Evolutionary conservation across 2,329 filamentous ascomycete species (phyloP).

Genomic region (Phyllosticta paracitricarpa): DNA sequence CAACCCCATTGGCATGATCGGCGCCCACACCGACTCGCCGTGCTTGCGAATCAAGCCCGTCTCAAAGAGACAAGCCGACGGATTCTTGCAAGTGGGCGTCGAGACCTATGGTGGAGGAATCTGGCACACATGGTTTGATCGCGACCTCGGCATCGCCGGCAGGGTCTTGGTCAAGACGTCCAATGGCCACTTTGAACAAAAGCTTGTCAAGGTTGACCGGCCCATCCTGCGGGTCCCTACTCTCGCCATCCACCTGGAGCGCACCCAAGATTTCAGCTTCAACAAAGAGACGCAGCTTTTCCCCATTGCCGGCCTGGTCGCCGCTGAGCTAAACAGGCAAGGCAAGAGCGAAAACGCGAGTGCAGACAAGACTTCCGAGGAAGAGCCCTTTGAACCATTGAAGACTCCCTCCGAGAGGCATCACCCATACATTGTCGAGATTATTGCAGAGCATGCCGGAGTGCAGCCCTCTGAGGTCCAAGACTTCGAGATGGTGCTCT

Average conservation of each 20-base stretch:
- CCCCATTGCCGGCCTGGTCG: conserved; percentile 79
- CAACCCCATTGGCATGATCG: conserved; percentile 84
- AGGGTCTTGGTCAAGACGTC: conserved; percentile 70
- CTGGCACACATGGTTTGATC: conserved; percentile 98
- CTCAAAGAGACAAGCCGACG: conserved; percentile 75
- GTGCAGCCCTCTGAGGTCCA: conserved; percentile 62
- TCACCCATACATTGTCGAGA: conserved; percentile 74
- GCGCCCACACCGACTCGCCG: conserved; percentile 91
- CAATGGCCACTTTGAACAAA: conserved; percentile 67
- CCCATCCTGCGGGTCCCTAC: conserved; percentile 89
- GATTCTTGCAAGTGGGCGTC: conserved; percentile 88
- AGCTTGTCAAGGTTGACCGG: conserved; percentile 79
- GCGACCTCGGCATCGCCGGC: conserved; percentile 83
- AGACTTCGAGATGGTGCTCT: conserved; percentile 95
- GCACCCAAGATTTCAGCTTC: conserved; percentile 75
- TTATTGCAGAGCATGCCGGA: conserved; percentile 71
- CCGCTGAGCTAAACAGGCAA: conserved; percentile 76
- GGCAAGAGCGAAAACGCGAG: conserved; percentile 43
- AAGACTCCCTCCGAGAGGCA: conserved; percentile 72
- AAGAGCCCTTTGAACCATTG: conserved; percentile 57
- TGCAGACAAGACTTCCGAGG: conserved; percentile 28
- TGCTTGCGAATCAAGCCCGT: conserved; percentile 89
- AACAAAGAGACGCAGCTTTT: conserved; percentile 97
- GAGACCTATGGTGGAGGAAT: conserved; percentile 93
- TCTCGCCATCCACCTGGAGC: conserved; percentile 86